Conservation (phyloP, 1,284 basidiomycete genomes). For the Cutaneotrichosporon cutaneum region DNA sequence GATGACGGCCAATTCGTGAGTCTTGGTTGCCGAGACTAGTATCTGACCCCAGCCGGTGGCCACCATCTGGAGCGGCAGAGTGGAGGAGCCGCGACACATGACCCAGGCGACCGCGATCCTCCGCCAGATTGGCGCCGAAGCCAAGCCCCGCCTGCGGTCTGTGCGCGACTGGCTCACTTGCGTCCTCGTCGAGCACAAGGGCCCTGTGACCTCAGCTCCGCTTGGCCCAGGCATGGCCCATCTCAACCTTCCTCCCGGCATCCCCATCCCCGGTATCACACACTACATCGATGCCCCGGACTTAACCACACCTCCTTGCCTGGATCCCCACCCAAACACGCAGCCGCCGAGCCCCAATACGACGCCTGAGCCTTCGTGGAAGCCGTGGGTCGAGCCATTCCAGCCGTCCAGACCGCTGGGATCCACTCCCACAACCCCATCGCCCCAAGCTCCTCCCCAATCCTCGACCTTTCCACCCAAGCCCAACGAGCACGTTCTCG, state of each 20-base stretch:
- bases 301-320: neutral
- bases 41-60: slow-evolving; percentile 13
- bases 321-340: neutral
- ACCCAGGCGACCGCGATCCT: slow-evolving; percentile 8
- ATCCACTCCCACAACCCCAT: neutral
- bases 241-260: neutral
- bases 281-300: neutral
- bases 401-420: neutral
- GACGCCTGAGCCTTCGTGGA: neutral
- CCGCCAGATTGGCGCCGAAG: slow-evolving; percentile 13
- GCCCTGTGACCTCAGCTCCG: neutral
- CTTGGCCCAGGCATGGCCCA: neutral
- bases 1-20: slow-evolving; percentile 14
- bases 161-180: slow-evolving; percentile 13
- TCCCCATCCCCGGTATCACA: slow-evolving; percentile 1
- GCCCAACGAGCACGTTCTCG: neutral
- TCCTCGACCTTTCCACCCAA: neutral
- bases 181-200: slow-evolving; percentile 4
- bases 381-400: slow-evolving; percentile 6
- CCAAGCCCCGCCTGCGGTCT: neutral
- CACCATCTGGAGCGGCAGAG: slow-evolving; percentile 14
- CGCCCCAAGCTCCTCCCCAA: neutral
- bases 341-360: neutral
- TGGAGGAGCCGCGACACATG: slow-evolving; percentile 10
- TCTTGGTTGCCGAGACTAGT: neutral